These are phyloP conservation scores for Fraxinus latifolia DNA, from an alignment of 305 asterid genomes.

Conservation along the genomic window DNA sequence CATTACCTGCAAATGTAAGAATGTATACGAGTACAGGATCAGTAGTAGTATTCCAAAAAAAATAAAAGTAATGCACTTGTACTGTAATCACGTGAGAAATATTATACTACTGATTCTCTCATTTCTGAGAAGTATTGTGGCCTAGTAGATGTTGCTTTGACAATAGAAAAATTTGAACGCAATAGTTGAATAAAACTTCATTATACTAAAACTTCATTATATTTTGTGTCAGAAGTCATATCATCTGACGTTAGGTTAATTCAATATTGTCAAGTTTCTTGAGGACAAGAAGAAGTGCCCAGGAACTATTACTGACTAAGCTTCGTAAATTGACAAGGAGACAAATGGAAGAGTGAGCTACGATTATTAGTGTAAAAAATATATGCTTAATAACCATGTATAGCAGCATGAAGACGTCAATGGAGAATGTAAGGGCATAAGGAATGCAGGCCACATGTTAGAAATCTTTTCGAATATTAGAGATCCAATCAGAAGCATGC, in stretches of 20 bases:
- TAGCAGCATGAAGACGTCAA: not conserved
- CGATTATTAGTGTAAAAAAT: not conserved
- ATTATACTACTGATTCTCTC: not conserved
- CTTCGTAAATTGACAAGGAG: not conserved
- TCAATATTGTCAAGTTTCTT: not conserved
- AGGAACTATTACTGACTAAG: not conserved
- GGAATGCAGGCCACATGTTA: not conserved
- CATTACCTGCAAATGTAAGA: constrained; percentile 67
- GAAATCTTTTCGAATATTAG: not conserved
- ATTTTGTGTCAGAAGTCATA: not conserved
- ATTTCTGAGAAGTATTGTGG: not conserved
- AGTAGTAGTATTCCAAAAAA: not conserved
- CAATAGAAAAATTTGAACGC: not conserved
- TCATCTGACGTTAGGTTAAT: not conserved
- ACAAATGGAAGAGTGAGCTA: not conserved
- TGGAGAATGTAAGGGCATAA: not conserved
- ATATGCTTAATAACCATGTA: not conserved
- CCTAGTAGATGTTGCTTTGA: not conserved
- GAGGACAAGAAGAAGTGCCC: not conserved
- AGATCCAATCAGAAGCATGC: not conserved
- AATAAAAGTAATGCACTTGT: not conserved
- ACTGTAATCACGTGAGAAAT: not conserved
- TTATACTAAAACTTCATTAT: not conserved
- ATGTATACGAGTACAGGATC: constrained; percentile 3
- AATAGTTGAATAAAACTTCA: not conserved